Evolutionary conservation across 2,329 filamentous ascomycete species (phyloP).

Genomic region (Hymenoscyphus repandus): DNA sequence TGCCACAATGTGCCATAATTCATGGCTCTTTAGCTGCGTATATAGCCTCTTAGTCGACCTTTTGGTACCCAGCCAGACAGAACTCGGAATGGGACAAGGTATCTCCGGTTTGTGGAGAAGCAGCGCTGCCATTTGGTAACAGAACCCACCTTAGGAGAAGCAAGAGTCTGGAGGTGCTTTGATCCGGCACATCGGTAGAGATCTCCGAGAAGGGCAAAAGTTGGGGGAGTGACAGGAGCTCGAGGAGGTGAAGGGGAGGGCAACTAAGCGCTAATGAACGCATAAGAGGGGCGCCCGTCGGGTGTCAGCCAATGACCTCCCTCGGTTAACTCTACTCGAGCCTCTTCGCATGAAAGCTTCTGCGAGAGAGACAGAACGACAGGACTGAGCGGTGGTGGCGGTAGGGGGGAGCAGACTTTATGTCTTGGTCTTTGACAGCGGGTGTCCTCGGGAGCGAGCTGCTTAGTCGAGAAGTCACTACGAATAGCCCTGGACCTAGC

Average conservation of each 20-base stretch:
- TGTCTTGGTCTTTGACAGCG: not conserved
- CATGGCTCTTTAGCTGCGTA: not conserved
- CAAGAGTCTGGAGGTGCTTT: conserved; percentile 4
- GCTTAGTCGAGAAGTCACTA: not conserved
- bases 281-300: conserved; percentile 12
- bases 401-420: too few relatives aligned
- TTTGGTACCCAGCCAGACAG: conserved; percentile 9
- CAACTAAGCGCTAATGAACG: conserved; percentile 13
- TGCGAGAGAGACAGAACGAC: conserved; percentile 1
- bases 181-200: conserved; percentile 19
- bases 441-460: not conserved
- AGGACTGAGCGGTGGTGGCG: conserved; percentile 1
- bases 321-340: conserved; percentile 3
- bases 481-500: too few relatives aligned
- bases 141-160: not conserved
- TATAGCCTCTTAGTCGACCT: conserved; percentile 4
- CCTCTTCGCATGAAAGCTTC: conserved; percentile 8
- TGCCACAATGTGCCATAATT: not conserved
- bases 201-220: conserved; percentile 13
- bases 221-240: not conserved
- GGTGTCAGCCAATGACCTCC: conserved; percentile 10
- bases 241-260: not conserved
- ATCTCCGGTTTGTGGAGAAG: conserved; percentile 5
- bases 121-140: not conserved
- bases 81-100: conserved; percentile 7